Evolutionary conservation across 176 grass and related monocot genomes (phyloP).

Genomic region (Carex scoparia): DNA sequence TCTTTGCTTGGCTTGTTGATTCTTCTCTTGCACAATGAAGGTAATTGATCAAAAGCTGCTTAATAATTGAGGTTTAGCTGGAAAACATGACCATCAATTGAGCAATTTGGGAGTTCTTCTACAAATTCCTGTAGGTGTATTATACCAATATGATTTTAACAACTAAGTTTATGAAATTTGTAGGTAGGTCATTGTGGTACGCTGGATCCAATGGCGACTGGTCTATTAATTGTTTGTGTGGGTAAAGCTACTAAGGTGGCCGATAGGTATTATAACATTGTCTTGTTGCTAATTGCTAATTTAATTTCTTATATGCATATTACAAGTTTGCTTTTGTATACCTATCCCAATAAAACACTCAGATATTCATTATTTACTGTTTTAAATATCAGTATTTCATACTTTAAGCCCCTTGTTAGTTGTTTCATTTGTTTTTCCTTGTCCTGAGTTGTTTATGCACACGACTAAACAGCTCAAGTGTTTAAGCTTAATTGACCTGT

Average conservation of each 20-base stretch:
- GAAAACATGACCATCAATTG: background rate
- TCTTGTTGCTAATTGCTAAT: background rate
- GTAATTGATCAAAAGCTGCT: background rate
- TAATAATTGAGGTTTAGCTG: background rate
- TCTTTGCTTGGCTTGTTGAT: background rate
- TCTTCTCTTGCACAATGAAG: background rate
- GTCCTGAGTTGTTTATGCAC: background rate
- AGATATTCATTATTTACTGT: background rate
- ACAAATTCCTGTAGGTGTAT: background rate
- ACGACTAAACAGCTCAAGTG: background rate
- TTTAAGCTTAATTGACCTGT: background rate
- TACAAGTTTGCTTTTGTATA: background rate
- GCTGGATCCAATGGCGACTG: conserved; percentile 93
- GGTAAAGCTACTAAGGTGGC: conserved; percentile 98
- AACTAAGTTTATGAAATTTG: conserved; percentile 14
- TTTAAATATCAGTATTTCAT: background rate
- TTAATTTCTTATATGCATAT: background rate
- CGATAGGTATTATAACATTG: conserved; percentile 51
- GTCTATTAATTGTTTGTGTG: conserved; percentile 88
- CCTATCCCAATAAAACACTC: background rate
- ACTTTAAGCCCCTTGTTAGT: background rate
- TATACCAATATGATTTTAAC: background rate
- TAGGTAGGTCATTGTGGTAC: conserved; percentile 96
- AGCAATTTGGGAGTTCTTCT: background rate
- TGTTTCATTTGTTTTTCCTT: background rate